A percentile compares a stretch with the other conserved stretches of the same genome.
Evolutionary conservation across 1,284 basidiomycete genomes (phyloP).

Genomic region (Sporisorium graminicola): DNA sequence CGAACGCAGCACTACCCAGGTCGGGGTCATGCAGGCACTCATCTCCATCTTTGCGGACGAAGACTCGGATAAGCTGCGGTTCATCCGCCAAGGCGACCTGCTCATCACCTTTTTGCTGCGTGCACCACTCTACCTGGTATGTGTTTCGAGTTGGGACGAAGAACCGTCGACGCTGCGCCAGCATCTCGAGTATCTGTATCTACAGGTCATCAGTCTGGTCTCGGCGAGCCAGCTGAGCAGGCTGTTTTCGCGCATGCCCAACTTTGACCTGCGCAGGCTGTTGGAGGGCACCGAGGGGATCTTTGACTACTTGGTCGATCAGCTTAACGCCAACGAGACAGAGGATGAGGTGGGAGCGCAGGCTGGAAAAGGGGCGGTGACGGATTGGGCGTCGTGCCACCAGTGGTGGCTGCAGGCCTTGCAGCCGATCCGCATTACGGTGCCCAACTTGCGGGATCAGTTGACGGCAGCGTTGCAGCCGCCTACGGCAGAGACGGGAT

Average conservation of each 20-base stretch:
- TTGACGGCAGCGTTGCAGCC: slow-evolving; percentile 69
- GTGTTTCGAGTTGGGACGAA: slow-evolving; percentile 89
- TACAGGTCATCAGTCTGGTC: slow-evolving; percentile 90
- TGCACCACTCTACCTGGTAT: slow-evolving; percentile 89
- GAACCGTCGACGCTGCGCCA: slow-evolving; percentile 89
- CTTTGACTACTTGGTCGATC: slow-evolving; percentile 52
- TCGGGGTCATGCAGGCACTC: slow-evolving; percentile 93
- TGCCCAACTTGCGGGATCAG: slow-evolving; percentile 72
- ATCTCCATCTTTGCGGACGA: slow-evolving; percentile 76
- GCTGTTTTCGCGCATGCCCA: slow-evolving; percentile 87
- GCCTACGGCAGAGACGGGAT: slow-evolving; percentile 21
- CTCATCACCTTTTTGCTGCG: slow-evolving; percentile 87
- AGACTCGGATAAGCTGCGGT: slow-evolving; percentile 57
- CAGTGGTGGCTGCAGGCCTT: slow-evolving; percentile 77
- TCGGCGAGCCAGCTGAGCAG: slow-evolving; percentile 84
- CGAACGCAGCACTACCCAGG: slow-evolving; percentile 80
- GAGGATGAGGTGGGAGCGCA: slow-evolving; percentile 11
- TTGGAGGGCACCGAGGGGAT: slow-evolving; percentile 77
- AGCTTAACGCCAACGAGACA: slow-evolving; percentile 49
- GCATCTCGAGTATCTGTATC: slow-evolving; percentile 92
- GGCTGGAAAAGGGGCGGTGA: background rate
- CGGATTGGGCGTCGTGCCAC: slow-evolving; percentile 73
- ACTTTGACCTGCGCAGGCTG: slow-evolving; percentile 88
- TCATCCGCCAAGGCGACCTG: slow-evolving; percentile 69
- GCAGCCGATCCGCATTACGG: slow-evolving; percentile 81